A percentile compares a stretch with the other conserved stretches of the same genome.
These are phyloP conservation scores for Nakaseomyces bracarensis DNA, from an alignment of 1,139 yeast genomes.

Conservation along the genomic window DNA sequence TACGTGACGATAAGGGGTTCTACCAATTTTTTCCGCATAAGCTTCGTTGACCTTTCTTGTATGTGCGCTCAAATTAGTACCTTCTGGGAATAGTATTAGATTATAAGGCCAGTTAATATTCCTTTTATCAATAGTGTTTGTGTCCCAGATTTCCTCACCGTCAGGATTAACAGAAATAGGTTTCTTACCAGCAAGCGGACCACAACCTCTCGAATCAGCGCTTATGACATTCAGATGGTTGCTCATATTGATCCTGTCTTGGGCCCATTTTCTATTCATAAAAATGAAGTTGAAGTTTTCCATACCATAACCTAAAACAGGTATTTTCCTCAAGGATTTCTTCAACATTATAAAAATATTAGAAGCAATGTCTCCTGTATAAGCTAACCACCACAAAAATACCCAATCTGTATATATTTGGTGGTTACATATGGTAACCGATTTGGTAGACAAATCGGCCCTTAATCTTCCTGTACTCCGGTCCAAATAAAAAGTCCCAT, in stretches of 20 bases:
- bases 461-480: slow-evolving; percentile 17
- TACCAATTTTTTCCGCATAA: slow-evolving; percentile 47
- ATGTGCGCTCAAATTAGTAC: slow-evolving; percentile 70
- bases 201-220: slow-evolving; percentile 40
- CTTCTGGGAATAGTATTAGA: slow-evolving; percentile 82
- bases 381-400: slow-evolving; percentile 79
- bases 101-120: slow-evolving; percentile 43
- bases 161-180: slow-evolving; percentile 22
- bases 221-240: slow-evolving; percentile 49
- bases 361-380: slow-evolving; percentile 57
- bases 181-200: slow-evolving; percentile 43
- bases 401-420: slow-evolving; percentile 96
- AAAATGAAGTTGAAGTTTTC: slow-evolving; percentile 68
- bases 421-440: slow-evolving; percentile 53
- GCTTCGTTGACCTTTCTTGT: slow-evolving; percentile 52
- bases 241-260: slow-evolving; percentile 55
- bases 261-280: slow-evolving; percentile 70
- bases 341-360: slow-evolving; percentile 66
- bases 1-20: slow-evolving; percentile 48
- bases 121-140: slow-evolving; percentile 18
- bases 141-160: slow-evolving; percentile 28
- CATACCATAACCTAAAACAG: slow-evolving; percentile 87
- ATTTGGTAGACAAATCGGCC: slow-evolving; percentile 20
- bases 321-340: slow-evolving; percentile 65
- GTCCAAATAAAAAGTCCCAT: slow-evolving; percentile 22